These are phyloP conservation scores for Apiosordaria backusii DNA, from an alignment of 495 filamentous ascomycete species.

Conservation along the genomic window DNA sequence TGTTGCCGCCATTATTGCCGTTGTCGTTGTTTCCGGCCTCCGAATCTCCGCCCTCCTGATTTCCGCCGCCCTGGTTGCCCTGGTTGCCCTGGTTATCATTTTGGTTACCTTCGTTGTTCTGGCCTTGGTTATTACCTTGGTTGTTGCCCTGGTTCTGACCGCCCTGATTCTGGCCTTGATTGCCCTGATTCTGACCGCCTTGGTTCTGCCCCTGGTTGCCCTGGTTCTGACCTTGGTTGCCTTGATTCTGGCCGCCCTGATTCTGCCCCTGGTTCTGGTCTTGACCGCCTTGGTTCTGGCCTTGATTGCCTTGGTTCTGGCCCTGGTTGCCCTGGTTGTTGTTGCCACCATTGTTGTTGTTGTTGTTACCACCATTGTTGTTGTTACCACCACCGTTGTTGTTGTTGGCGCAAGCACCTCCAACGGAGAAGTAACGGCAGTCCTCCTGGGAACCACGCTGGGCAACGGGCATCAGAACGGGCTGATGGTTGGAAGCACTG, in stretches of 20 bases:
- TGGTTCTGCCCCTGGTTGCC: background rate
- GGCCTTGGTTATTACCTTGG: slow-evolving; percentile 21
- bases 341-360: slow-evolving; percentile 21
- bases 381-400: slow-evolving; percentile 24
- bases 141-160: slow-evolving; percentile 24
- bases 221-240: slow-evolving; percentile 21
- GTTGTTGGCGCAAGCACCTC: slow-evolving; percentile 29
- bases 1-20: background rate
- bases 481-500: slow-evolving; percentile 68
- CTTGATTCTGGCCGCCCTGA: slow-evolving; percentile 25
- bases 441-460: slow-evolving; percentile 73
- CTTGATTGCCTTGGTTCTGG: slow-evolving; percentile 10
- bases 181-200: slow-evolving; percentile 10
- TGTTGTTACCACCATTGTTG: slow-evolving; percentile 23
- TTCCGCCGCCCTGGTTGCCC: slow-evolving; percentile 10
- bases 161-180: slow-evolving; percentile 21
- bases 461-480: slow-evolving; percentile 72
- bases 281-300: slow-evolving; percentile 3
- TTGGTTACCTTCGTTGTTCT: slow-evolving; percentile 14
- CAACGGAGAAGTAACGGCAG: slow-evolving; percentile 59
- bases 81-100: slow-evolving; percentile 3
- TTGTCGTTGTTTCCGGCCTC: slow-evolving; percentile 9
- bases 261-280: slow-evolving; percentile 14
- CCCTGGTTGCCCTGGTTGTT: slow-evolving; percentile 11
- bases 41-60: background rate